Evolutionary conservation across 345 rosid genomes (phyloP).

Genomic region (Salix viminalis): DNA sequence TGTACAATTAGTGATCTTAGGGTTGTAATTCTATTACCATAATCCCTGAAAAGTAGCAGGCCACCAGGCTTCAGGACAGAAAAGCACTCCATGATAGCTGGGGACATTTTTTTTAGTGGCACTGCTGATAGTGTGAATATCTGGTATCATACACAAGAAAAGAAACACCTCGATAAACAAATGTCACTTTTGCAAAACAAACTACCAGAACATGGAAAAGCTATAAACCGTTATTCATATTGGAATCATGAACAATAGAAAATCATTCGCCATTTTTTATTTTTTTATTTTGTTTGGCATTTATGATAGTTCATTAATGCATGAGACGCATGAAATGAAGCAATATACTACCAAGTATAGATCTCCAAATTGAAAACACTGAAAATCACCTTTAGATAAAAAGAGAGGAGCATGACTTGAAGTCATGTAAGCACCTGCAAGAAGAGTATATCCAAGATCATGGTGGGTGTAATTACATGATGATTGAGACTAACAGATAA

Average conservation of each 20-base stretch:
- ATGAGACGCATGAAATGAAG: background rate
- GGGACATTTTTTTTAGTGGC: slow-evolving; percentile 59
- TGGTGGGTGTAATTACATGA: background rate
- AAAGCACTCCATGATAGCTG: slow-evolving; percentile 56
- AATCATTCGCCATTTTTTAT: too few relatives aligned
- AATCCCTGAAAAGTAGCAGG: slow-evolving; percentile 73
- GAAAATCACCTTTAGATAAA: background rate
- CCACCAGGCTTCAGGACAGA: slow-evolving; percentile 79
- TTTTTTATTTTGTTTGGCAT: background rate
- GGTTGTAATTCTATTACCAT: slow-evolving; percentile 47
- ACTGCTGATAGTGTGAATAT: slow-evolving; percentile 89
- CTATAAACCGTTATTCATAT: too few relatives aligned
- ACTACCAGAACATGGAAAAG: too few relatives aligned
- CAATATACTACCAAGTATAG: background rate
- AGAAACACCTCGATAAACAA: slow-evolving; percentile 7
- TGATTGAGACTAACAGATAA: background rate
- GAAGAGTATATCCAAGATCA: background rate
- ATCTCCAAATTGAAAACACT: background rate
- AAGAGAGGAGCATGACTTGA: background rate
- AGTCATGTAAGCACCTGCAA: background rate
- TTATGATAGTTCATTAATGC: background rate
- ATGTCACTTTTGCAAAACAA: background rate
- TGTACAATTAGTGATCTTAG: background rate
- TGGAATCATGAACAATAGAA: too few relatives aligned
- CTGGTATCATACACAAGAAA: slow-evolving; percentile 31